These are phyloP conservation scores for Fusarium sp. DNA, from an alignment of 2,329 filamentous ascomycete species.

Conservation along the genomic window DNA sequence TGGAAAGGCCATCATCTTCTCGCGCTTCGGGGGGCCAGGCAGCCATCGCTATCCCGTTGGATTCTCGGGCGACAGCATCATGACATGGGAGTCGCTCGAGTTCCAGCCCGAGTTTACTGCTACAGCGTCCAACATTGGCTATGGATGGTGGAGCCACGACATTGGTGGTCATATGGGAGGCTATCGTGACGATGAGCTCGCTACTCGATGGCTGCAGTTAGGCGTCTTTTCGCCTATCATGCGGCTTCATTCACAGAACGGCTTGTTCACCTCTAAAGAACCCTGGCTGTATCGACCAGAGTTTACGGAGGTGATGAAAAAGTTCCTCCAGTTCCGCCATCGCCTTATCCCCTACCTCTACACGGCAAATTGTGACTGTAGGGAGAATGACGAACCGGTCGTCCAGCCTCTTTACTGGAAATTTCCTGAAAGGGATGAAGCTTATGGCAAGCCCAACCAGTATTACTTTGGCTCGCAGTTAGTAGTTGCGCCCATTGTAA, in stretches of 20 bases:
- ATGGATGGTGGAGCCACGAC: conserved; percentile 79
- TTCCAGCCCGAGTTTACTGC: conserved; percentile 79
- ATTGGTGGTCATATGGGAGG: conserved; percentile 75
- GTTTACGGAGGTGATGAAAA: conserved; percentile 61
- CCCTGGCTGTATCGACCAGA: conserved; percentile 71
- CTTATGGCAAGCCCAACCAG: conserved; percentile 70
- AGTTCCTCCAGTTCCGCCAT: conserved; percentile 69
- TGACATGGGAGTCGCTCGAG: conserved; percentile 71
- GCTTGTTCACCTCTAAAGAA: conserved; percentile 72
- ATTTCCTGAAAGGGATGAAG: conserved; percentile 65
- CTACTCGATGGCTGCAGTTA: conserved; percentile 73
- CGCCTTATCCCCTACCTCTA: conserved; percentile 73
- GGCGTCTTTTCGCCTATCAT: conserved; percentile 74
- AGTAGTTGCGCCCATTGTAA: conserved; percentile 70
- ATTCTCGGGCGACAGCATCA: conserved; percentile 74
- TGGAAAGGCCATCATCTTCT: conserved; percentile 67
- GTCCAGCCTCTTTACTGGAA: conserved; percentile 76
- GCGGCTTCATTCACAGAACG: conserved; percentile 72
- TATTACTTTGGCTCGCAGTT: conserved; percentile 72
- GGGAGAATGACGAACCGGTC: conserved; percentile 64
- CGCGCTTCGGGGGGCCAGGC: conserved; percentile 73
- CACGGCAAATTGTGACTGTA: conserved; percentile 67
- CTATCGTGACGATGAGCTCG: conserved; percentile 70
- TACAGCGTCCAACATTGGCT: conserved; percentile 76
- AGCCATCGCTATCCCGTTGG: conserved; percentile 76